phyloP scores from a whole-genome alignment of 225 moss, liverwort and hornwort genomes.

The Sphagnum tenellum region DNA sequence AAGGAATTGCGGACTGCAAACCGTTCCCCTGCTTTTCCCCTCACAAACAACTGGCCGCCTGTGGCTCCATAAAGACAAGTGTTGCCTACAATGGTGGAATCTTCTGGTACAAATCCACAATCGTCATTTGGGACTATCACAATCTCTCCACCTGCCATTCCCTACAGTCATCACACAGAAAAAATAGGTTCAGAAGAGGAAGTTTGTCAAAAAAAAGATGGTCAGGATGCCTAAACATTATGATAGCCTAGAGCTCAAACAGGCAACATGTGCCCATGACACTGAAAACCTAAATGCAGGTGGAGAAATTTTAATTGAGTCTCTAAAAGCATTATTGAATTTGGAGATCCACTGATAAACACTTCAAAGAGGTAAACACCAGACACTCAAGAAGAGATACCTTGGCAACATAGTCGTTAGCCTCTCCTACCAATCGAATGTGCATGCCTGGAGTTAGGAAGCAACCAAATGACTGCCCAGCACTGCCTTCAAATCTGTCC shows the following conservation, averaged over 20 bases:
- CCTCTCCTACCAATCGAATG: conserved; percentile 73
- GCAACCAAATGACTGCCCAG: conserved; percentile 96
- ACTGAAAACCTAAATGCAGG: too few relatives aligned
- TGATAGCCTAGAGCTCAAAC: too few relatives aligned
- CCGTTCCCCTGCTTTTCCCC: conserved; percentile 89
- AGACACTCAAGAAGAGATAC: conserved; percentile 16
- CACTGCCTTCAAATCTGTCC: conserved; percentile 91
- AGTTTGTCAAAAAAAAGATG: not conserved
- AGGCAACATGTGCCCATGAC: too few relatives aligned
- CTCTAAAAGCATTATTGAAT: too few relatives aligned
- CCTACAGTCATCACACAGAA: conserved; percentile 28
- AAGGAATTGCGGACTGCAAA: conserved; percentile 97
- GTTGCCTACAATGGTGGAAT: conserved; percentile 83
- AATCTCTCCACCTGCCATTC: conserved; percentile 96
- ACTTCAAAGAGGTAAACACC: too few relatives aligned
- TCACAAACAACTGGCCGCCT: conserved; percentile 90
- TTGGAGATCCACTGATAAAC: too few relatives aligned
- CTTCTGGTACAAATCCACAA: conserved; percentile 55
- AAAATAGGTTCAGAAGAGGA: not conserved
- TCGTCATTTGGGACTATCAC: conserved; percentile 50
- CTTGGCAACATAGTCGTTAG: conserved; percentile 98
- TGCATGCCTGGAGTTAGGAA: conserved; percentile 77
- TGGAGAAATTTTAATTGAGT: too few relatives aligned
- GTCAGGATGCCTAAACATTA: too few relatives aligned
- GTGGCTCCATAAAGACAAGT: conserved; percentile 99